These are phyloP conservation scores for Dicorynia guianensis DNA, from an alignment of 306 rosid genomes.

Conservation along the genomic window DNA sequence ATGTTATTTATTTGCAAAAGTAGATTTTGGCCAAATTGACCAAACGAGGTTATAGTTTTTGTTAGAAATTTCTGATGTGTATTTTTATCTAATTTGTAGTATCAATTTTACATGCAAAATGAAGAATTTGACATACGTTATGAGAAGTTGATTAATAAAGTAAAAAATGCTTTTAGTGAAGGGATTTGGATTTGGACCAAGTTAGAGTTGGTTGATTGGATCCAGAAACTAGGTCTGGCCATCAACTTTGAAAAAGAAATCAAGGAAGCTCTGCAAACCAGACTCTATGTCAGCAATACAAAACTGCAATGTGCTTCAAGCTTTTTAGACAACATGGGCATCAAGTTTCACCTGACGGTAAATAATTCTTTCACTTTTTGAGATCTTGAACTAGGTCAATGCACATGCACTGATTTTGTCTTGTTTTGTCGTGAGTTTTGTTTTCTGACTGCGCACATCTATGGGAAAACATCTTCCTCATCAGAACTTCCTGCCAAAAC, in stretches of 20 bases:
- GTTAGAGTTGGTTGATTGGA: conserved; percentile 53
- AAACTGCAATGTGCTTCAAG: conserved; percentile 55
- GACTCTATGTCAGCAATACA: conserved; percentile 10
- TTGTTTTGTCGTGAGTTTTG: too few species aligned
- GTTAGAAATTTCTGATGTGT: too few species aligned
- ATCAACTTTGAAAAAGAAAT: conserved; percentile 55
- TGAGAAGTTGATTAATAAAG: too few species aligned
- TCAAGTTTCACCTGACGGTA: conserved; percentile 59
- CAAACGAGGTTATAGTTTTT: conserved; percentile 31
- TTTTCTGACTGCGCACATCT: too few species aligned
- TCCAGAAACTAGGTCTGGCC: conserved; percentile 56
- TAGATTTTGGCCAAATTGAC: conserved; percentile 36
- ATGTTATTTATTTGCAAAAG: conserved; percentile 27
- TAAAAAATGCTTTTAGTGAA: too few species aligned
- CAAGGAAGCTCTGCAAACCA: conserved; percentile 43
- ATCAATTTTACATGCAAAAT: too few species aligned
- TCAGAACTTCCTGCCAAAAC: too few species aligned
- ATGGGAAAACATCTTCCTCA: too few species aligned
- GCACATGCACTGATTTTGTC: too few species aligned
- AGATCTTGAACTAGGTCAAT: not conserved
- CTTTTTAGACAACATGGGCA: conserved; percentile 61
- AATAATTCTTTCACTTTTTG: not conserved
- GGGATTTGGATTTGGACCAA: conserved; percentile 18
- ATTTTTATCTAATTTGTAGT: too few species aligned
- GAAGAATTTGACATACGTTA: too few species aligned